A percentile compares a stretch with the other conserved stretches of the same genome.
Conservation (phyloP, 257 asterid species). For the Solanum etuberosum region DNA sequence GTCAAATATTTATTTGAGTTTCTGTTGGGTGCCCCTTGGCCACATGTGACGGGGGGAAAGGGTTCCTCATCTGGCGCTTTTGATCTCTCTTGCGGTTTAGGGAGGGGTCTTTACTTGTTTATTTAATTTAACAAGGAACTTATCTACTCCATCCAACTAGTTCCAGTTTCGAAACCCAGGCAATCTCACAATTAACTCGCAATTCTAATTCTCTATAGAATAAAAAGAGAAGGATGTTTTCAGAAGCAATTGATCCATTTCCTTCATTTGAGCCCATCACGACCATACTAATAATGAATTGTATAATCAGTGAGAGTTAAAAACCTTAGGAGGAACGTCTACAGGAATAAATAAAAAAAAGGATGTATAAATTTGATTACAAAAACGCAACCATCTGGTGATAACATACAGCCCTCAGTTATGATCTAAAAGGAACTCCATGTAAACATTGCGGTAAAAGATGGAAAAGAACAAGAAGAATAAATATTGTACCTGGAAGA, state of each 20-base stretch:
- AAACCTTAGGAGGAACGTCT: neutral
- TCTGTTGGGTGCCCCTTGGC: neutral
- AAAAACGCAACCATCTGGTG: neutral
- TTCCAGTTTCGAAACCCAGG: neutral
- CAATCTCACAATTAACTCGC: neutral
- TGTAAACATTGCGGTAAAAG: neutral
- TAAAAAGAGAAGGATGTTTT: neutral
- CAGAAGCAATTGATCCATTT: neutral
- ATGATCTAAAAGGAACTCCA: neutral
- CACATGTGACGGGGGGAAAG: neutral
- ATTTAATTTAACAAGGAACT: neutral
- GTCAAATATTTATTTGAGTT: neutral
- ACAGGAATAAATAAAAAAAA: neutral
- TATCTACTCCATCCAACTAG: neutral
- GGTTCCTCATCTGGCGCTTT: neutral
- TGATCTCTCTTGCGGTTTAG: neutral
- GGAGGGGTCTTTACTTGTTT: neutral
- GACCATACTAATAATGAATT: neutral
- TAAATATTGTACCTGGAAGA: slow-evolving; percentile 55
- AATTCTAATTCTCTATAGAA: neutral
- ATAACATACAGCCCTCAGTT: neutral
- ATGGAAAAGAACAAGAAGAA: neutral
- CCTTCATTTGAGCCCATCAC: neutral
- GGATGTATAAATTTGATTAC: neutral
- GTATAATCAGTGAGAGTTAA: neutral